phyloP scores from a whole-genome alignment of 2,329 filamentous ascomycete species.

The Stachybotrys echinatus region DNA sequence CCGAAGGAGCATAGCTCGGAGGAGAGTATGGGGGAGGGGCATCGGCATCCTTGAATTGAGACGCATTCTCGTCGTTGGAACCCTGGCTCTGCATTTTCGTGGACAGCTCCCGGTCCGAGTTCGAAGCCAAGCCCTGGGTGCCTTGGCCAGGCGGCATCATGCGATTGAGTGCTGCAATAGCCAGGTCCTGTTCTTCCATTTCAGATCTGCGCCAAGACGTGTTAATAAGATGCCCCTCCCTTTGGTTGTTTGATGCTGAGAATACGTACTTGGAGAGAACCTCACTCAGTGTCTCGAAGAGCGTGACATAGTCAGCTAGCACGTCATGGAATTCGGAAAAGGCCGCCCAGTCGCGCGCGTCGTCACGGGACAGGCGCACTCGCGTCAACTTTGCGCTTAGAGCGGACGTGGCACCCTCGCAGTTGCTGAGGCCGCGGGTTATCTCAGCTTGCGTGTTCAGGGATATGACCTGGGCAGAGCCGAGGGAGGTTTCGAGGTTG shows the following conservation, averaged over 20 bases:
- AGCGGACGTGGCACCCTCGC: slow-evolving; percentile 20
- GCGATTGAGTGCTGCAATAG: too few species aligned
- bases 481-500: slow-evolving; percentile 19
- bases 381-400: slow-evolving; percentile 29
- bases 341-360: slow-evolving; percentile 16
- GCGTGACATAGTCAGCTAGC: slow-evolving; percentile 14
- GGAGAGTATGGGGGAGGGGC: slow-evolving; percentile 16
- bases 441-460: slow-evolving; percentile 20
- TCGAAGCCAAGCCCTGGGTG: too few species aligned
- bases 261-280: slow-evolving; percentile 17
- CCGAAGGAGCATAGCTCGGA: slow-evolving; percentile 6
- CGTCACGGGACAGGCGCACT: slow-evolving; percentile 17
- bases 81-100: slow-evolving; percentile 1
- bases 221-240: too few species aligned
- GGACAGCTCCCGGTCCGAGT: too few species aligned
- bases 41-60: slow-evolving; percentile 3
- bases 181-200: too few species aligned
- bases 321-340: slow-evolving; percentile 16
- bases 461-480: slow-evolving; percentile 18
- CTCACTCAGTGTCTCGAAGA: slow-evolving; percentile 17
- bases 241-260: too few species aligned
- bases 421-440: slow-evolving; percentile 18
- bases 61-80: slow-evolving; percentile 11
- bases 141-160: too few species aligned
- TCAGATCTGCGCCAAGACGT: too few species aligned